Conservation (phyloP, 2,329 filamentous ascomycete species). For the Aspergillus eucalypticola region DNA sequence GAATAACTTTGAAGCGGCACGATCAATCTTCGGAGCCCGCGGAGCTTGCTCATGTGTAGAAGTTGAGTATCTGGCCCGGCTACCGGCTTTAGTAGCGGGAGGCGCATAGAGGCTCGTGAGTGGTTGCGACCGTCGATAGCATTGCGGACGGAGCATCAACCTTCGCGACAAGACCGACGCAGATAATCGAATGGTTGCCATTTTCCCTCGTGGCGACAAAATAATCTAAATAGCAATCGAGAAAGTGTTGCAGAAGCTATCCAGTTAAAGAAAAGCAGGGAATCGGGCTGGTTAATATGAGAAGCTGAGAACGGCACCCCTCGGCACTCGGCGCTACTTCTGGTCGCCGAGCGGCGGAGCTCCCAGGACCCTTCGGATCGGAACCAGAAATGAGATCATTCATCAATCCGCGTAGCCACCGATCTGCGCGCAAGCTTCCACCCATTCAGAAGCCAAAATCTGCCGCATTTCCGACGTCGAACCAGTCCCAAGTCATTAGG, state of each 20-base stretch:
- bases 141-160: conserved; percentile 24
- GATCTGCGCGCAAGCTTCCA: neutral
- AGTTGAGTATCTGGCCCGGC: conserved; percentile 24
- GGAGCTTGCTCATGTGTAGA: conserved; percentile 16
- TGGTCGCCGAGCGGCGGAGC: conserved; percentile 27
- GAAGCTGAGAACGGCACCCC: conserved; percentile 16
- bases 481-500: conserved; percentile 59
- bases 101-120: conserved; percentile 13
- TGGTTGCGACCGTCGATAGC: conserved; percentile 23
- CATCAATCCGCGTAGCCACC: neutral
- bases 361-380: neutral
- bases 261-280: neutral
- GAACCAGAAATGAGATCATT: neutral
- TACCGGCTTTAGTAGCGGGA: neutral
- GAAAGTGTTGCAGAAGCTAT: neutral
- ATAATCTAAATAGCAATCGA: neutral
- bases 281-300: conserved; percentile 13
- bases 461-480: conserved; percentile 44
- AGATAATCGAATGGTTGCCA: conserved; percentile 30
- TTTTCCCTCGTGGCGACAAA: neutral
- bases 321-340: conserved; percentile 31
- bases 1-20: conserved; percentile 40
- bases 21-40: conserved; percentile 30
- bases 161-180: conserved; percentile 27
- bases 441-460: conserved; percentile 31